Evolutionary conservation across 2,329 filamentous ascomycete genomes (phyloP), one percentile per base, ranked within the genome.

Genomic region (Penicillium sp.): DNA sequence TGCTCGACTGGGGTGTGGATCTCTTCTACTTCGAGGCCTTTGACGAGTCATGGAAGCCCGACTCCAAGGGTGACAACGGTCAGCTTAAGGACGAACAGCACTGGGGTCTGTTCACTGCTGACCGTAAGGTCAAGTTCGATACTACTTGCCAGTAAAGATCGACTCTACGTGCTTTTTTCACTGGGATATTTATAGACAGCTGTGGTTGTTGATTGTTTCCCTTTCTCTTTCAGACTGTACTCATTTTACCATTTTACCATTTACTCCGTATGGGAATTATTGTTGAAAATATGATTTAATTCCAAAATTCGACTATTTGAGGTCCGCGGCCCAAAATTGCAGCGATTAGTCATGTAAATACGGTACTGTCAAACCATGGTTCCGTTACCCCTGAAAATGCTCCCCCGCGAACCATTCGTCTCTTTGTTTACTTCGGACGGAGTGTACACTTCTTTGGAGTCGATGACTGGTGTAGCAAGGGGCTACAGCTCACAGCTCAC

Each of bases 11-110:
- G 84, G 85, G 84, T 56, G 79, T 85, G 59, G 88, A 89, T 64
- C 83, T 86, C 52, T 90, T 90, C 76, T 87, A 83, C 75, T 90
- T 90, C 63, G 87, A 90, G 79, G 86, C 86, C 42, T 89, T 88
- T 63, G 87, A 89, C 64, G 87, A 90, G 81, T 77, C 82, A 55
- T 88, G 85, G 84, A 90, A 90, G 82, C 85, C 86, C 50, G 71
- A 78, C 43, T 83, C 80, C 60, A 73, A 81, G 57, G 87, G 87
- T 64, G 81, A 87, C 68, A 84, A 86, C 65, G 87, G 87, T 59
- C 72, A 81, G 60, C 72, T 76, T 10, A 81, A 79, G 45, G 82
- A 87, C 64, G 86, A 90, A 81, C 86, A 81, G 34, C 81, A 87
- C 64, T 90, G 87, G 87, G 87, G 87, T 65, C 83, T 85, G 40